Evolutionary conservation across 331 rosid genomes (phyloP).

Genomic region (Cydonia oblonga): DNA sequence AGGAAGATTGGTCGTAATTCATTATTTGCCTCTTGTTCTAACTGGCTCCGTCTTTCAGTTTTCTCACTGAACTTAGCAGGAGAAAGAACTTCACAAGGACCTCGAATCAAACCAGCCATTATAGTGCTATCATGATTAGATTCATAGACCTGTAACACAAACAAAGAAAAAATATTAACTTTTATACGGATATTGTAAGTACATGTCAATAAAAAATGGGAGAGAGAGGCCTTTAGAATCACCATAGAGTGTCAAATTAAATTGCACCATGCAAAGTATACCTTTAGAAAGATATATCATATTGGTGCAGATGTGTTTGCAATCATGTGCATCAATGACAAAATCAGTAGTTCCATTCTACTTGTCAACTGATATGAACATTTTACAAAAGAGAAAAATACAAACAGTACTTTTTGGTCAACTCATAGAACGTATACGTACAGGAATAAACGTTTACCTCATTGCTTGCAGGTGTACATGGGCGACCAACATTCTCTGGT

Average conservation of each 20-base stretch:
- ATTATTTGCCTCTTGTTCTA: conserved; percentile 26
- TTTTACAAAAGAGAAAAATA: not conserved
- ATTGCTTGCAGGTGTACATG: conserved; percentile 53
- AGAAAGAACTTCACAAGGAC: conserved; percentile 80
- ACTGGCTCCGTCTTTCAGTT: conserved; percentile 47
- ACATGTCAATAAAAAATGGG: not conserved
- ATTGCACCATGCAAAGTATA: not conserved
- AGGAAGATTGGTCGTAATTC: conserved; percentile 46
- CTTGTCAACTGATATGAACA: not conserved
- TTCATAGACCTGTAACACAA: conserved; percentile 53
- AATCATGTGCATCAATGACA: not conserved
- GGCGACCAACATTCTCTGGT: conserved; percentile 56
- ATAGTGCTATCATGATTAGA: conserved; percentile 49
- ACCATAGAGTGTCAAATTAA: not conserved
- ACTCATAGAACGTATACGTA: not conserved
- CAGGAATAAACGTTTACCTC: conserved; percentile 42
- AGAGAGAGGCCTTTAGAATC: not conserved
- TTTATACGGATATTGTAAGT: not conserved
- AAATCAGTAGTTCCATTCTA: not conserved
- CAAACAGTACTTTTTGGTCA: not conserved
- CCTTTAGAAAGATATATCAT: not conserved
- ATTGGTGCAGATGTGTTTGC: not conserved
- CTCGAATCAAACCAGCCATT: conserved; percentile 55
- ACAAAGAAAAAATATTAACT: not conserved
- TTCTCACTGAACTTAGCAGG: conserved; percentile 52